These are phyloP conservation scores for Candida parachauliodes DNA, from an alignment of 805 yeast species.

Conservation along the genomic window DNA sequence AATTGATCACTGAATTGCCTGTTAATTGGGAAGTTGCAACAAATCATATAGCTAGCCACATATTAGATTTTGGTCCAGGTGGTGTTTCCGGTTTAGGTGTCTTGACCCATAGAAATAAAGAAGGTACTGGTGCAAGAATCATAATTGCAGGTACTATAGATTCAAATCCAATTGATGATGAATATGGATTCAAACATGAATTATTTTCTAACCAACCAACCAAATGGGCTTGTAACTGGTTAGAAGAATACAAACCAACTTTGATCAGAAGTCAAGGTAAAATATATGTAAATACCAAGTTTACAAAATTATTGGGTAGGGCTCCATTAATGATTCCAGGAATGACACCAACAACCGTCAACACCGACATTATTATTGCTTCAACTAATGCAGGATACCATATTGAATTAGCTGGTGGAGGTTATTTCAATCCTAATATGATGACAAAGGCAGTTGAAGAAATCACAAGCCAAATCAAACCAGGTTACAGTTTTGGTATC, in stretches of 20 bases:
- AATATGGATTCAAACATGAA: slow-evolving; percentile 94
- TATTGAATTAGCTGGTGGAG: slow-evolving; percentile 99
- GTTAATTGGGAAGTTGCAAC: slow-evolving; percentile 96
- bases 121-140: slow-evolving; percentile 95
- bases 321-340: slow-evolving; percentile 98
- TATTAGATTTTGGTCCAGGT: slow-evolving; percentile 98
- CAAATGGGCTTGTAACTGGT: slow-evolving; percentile 89
- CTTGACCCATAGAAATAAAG: slow-evolving; percentile 94
- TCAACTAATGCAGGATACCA: slow-evolving; percentile 95
- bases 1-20: slow-evolving; percentile 81
- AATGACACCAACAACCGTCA: slow-evolving; percentile 98
- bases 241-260: slow-evolving; percentile 80
- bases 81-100: slow-evolving; percentile 96
- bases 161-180: slow-evolving; percentile 60
- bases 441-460: slow-evolving; percentile 74
- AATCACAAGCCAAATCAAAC: slow-evolving; percentile 61
- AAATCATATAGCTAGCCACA: slow-evolving; percentile 66
- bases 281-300: slow-evolving; percentile 87
- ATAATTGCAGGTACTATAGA: slow-evolving; percentile 92
- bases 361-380: slow-evolving; percentile 90
- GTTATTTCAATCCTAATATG: slow-evolving; percentile 73
- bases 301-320: slow-evolving; percentile 85
- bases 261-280: slow-evolving; percentile 76
- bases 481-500: slow-evolving; percentile 88
- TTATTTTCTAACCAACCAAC: slow-evolving; percentile 71